These are phyloP conservation scores for Sphaerulina vaccinii DNA, from an alignment of 2,329 filamentous ascomycete species.

Conservation along the genomic window DNA sequence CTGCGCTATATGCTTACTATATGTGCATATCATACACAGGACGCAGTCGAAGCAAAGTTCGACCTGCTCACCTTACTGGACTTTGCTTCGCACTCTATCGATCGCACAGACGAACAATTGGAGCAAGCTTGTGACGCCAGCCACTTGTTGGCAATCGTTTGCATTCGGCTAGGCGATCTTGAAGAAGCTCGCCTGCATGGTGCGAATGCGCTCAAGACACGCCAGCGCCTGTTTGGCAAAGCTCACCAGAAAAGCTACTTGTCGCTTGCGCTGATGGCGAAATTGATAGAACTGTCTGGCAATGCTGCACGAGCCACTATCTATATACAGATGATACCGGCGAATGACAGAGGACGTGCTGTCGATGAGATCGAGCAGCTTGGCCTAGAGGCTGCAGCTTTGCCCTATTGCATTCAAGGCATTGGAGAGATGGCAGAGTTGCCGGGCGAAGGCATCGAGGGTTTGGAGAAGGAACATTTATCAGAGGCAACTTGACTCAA, in stretches of 20 bases:
- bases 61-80: slow-evolving; percentile 22
- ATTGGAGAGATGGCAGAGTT: not conserved
- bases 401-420: no score
- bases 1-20: slow-evolving; percentile 34
- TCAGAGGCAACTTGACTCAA: no score
- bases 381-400: not conserved
- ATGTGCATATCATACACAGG: slow-evolving; percentile 31
- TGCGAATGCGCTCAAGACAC: slow-evolving; percentile 17
- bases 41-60: slow-evolving; percentile 25
- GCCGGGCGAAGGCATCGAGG: not conserved
- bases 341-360: not conserved
- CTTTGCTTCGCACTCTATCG: not conserved
- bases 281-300: slow-evolving; percentile 15
- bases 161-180: slow-evolving; percentile 14
- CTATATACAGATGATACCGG: slow-evolving; percentile 17
- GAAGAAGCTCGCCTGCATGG: slow-evolving; percentile 19
- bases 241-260: slow-evolving; percentile 5
- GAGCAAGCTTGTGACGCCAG: slow-evolving; percentile 16
- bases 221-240: slow-evolving; percentile 20
- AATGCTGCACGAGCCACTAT: slow-evolving; percentile 15
- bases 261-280: slow-evolving; percentile 22
- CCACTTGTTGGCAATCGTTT: slow-evolving; percentile 17
- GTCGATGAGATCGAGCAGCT: not conserved
- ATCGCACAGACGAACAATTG: slow-evolving; percentile 6
- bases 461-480: no score